A percentile compares a stretch with the other conserved stretches of the same genome.
Conservation (phyloP, 345 rosid species). For the Erodium maritimum region DNA sequence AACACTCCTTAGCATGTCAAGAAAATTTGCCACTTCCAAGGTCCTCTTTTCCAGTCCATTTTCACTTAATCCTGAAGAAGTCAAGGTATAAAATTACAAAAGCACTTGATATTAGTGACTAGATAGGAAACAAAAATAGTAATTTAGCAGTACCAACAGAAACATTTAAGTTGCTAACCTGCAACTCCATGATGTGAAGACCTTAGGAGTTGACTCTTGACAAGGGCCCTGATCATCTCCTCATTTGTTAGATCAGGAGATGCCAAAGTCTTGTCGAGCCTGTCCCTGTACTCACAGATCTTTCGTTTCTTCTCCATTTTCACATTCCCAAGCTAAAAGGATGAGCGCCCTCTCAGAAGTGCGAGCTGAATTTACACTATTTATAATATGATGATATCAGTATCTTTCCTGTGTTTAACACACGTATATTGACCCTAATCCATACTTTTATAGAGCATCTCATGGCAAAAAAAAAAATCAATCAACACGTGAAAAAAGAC, state of each 20-base stretch:
- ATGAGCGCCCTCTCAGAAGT: background rate
- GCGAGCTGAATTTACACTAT: background rate
- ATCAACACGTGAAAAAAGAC: too few species aligned
- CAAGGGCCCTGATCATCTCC: constrained; percentile 39
- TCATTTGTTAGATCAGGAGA: constrained; percentile 50
- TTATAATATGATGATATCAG: background rate
- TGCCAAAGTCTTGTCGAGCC: constrained; percentile 59
- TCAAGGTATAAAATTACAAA: constrained; percentile 8
- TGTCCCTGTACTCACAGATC: constrained; percentile 55
- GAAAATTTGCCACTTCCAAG: constrained; percentile 44
- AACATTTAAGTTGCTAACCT: constrained; percentile 25
- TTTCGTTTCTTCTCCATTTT: constrained; percentile 43
- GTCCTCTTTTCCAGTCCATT: constrained; percentile 46
- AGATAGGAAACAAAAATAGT: background rate
- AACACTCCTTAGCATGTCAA: constrained; percentile 82
- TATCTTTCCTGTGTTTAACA: background rate
- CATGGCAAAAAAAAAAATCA: background rate
- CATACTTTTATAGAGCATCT: too few species aligned
- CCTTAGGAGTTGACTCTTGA: constrained; percentile 42
- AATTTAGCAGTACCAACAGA: background rate
- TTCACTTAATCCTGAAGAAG: constrained; percentile 38
- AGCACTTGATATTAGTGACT: constrained; percentile 2
- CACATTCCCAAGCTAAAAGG: constrained; percentile 10
- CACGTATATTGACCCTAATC: too few species aligned
- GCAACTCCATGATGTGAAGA: constrained; percentile 28